Evolutionary conservation across 345 rosid species (phyloP), one percentile per base, ranked within the genome.

Genomic region (Raphanus sativus): DNA sequence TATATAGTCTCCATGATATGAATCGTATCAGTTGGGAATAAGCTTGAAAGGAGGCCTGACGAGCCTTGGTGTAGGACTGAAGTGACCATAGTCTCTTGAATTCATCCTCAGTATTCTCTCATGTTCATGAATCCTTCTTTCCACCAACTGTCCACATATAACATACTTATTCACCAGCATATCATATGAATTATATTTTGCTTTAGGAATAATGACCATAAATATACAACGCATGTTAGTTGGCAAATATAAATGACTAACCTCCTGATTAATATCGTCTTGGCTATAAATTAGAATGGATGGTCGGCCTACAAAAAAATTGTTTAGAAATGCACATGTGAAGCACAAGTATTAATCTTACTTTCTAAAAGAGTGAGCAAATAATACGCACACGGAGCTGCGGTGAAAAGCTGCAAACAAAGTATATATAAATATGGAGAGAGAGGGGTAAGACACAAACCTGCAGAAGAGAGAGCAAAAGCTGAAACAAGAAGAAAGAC

Each of bases 41-140:
- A 88, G 91, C 92, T 95, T 92, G 92, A 81, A 95, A 81, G 92
- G 99, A 65, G 99, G 99, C 86, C 82, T 84, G 4, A 79, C 90
- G 58, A 94, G 86, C 73, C 85, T 83, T 61, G 97, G 96, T 16
- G 86, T 63, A 34, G 99, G 94, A 75, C 84, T 89, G 66, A 74
- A 89, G 62, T 74, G 81, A 16, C 97, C 98, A 74, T 94, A 90
- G 82, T 95, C 99, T 74, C 77, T 81, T 77, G 86, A 75, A 70
- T 86, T 90, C 42, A 58, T 89, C 67, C 69, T 86, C 54, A 89
- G 79, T 5, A 92, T 34, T 86, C 97, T 88, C 79, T 88, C 97
- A 38, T 86, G 90, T 30, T 88, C 97, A 62, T 86, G 90, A 28
- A 87, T 63, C 4, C 21, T 21, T 21, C 50, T 65, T 6, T n/a